Percentiles rank a stretch among this genome's conserved stretches.
Evolutionary conservation across 176 grass and related monocot species (phyloP).

Genomic region (Bothriochloa decipiens): DNA sequence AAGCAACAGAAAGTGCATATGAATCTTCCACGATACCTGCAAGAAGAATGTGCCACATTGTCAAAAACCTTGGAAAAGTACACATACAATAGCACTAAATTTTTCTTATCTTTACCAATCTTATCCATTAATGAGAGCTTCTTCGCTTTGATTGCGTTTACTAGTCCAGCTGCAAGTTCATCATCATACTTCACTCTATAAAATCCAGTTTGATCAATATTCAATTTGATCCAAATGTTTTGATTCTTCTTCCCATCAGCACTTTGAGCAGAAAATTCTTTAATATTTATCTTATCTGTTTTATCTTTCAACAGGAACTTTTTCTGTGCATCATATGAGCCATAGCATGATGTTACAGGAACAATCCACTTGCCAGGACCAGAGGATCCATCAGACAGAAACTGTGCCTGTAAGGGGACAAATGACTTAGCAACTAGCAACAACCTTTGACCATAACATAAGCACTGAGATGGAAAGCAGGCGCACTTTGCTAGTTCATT

Average conservation of each 20-base stretch:
- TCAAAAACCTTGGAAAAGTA: conserved; percentile 20
- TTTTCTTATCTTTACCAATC: conserved; percentile 59
- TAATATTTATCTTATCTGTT: conserved; percentile 59
- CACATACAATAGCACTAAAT: neutral
- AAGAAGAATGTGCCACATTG: conserved; percentile 19
- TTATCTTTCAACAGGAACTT: conserved; percentile 84
- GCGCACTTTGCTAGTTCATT: neutral
- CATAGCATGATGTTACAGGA: conserved; percentile 79
- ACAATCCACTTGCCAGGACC: conserved; percentile 81
- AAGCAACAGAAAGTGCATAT: conserved; percentile 73
- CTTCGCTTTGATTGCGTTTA: conserved; percentile 69
- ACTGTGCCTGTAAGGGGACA: conserved; percentile 64
- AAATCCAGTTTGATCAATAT: conserved; percentile 85
- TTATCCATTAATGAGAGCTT: conserved; percentile 78
- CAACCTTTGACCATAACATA: neutral
- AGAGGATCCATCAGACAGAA: conserved; percentile 77
- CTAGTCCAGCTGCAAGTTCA: conserved; percentile 74
- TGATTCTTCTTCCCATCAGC: conserved; percentile 32
- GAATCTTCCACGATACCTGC: conserved; percentile 87
- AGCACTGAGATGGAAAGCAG: neutral
- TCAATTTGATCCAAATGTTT: conserved; percentile 83
- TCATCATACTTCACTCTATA: conserved; percentile 94
- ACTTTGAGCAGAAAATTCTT: conserved; percentile 38
- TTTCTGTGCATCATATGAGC: conserved; percentile 70
- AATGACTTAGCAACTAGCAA: neutral